Evolutionary conservation across 805 yeast genomes (phyloP), one percentile per base, ranked within the genome.

Genomic region (Saccharomycopsis sp.): DNA sequence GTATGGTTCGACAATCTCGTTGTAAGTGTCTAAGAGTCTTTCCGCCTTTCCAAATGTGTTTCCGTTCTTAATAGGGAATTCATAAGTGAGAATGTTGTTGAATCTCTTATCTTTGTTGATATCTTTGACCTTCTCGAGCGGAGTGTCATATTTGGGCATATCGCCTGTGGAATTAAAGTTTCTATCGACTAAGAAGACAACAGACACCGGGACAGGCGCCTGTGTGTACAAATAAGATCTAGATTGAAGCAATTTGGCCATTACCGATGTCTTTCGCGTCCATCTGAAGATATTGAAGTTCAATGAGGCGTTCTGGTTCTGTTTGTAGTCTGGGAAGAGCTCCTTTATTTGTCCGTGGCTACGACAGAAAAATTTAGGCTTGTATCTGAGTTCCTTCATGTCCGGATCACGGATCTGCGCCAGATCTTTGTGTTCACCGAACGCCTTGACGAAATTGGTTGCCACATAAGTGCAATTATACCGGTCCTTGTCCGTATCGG

Each of bases 181-280:
- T 14, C 25, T 22, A 50, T 61, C 58, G 3, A 60, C 59, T 20
- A 62, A 38, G 35, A 62, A 63, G 7, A 69, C 66, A n/a, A 76
- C 58, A 1, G 73, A 67, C 19, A 63, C 56, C 1, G 80, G 79
- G 14, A 69, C 64, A 0, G 73, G 72, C 74, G 75, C 75, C 54
- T 77, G 75, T 47, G 75, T 76, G 55, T 74, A 64, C 2, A 79
- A 64, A 56, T 70, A 78, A 15, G 79, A 73, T 56, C 68, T 71
- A 2, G 74, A 67, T 17, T 74, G 73, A 2, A 75, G 41, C 1
- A 67, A 62, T 52, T 74, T 72, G 25, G 65, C 49, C 2, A 64
- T 64, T 52, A 62, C 67, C 1, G 67, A 62, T 0, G 75, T 65
- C 44, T 76, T 68, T 24, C 73, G 73, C 1, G 74, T 64, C 58